Base-by-base conservation (phyloP, 176 grass and related monocot species). In the Triticum monococcum region DNA sequence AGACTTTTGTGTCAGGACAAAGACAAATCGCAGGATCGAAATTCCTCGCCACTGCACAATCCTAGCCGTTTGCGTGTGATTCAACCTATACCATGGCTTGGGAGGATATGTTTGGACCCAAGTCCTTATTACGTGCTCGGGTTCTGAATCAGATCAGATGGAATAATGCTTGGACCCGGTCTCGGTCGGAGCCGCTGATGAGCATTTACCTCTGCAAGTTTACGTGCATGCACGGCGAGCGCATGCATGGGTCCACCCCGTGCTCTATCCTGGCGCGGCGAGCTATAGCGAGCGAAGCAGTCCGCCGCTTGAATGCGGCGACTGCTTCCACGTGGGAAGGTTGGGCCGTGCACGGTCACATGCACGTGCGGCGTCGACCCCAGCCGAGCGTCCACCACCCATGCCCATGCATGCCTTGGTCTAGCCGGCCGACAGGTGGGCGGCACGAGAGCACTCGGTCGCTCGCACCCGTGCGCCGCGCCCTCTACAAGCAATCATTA, bases 261-360 rank as follows among this genome's bases (percentile, higher is more conserved):
- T 45, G 17, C 59, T 9, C 5, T 38, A 66, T 52, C 5, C 72
- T 63, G 61, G 41, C 20, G 65, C 63, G 67, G 20, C 4, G 22
- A 1, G 46, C 46, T 8, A 16, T 16, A 50, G 46, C 50, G 50
- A 54, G 50, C 50, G 50, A 54, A 45, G 41, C 30, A 22, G 78
- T n/a, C 22, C 1, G n/a, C 3, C 12, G 70, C 41, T 74, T 80
- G 5, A 84, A 65, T 80, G 87, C 69, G 9, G 70, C 62, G 52
- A 72, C 64, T 78, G 72, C 52, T 64, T 76, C 84, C 84, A 90
- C 84, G 88, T 86, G 79, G 79, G 72, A 4, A 72, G 88, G 83
- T 63, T 75, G 78, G 83, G 70, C 50, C 52, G 56, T 45, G 66
- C 72, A 57, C 23, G 31, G 63, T 30, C 84, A 83, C 11, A 6